These are phyloP conservation scores for Penicillium occitanis DNA, from an alignment of 2,329 filamentous ascomycete species.

Conservation along the genomic window DNA sequence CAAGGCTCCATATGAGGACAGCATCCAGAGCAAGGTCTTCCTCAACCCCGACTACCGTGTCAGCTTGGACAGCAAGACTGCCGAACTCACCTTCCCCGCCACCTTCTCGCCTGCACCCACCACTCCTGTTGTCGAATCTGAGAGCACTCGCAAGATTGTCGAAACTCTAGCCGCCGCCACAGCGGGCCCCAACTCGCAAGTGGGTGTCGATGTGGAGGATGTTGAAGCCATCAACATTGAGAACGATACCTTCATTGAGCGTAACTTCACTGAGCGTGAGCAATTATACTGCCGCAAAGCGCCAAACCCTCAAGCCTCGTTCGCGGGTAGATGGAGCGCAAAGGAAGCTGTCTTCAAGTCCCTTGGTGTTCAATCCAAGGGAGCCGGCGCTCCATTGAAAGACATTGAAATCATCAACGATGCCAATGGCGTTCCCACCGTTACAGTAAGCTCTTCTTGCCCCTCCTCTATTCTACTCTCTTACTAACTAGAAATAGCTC, in stretches of 20 bases:
- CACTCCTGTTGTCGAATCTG: conserved; percentile 44
- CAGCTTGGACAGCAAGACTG: conserved; percentile 78
- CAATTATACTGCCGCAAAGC: conserved; percentile 82
- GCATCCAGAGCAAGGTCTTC: conserved; percentile 82
- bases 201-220: conserved; percentile 92
- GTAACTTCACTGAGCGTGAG: conserved; percentile 87
- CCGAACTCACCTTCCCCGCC: conserved; percentile 70
- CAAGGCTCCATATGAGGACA: conserved; percentile 84
- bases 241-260: conserved; percentile 89
- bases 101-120: conserved; percentile 65
- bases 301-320: conserved; percentile 79
- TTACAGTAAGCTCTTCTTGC: conserved; percentile 66
- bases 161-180: conserved; percentile 71
- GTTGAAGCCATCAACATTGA: conserved; percentile 84
- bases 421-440: conserved; percentile 76
- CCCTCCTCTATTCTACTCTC: not conserved
- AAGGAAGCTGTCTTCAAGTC: conserved; percentile 99
- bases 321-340: conserved; percentile 92
- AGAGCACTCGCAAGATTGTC: conserved; percentile 71
- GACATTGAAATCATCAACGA: conserved; percentile 91
- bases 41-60: conserved; percentile 93
- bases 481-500: conserved; percentile 56
- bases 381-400: conserved; percentile 83
- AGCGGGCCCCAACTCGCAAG: conserved; percentile 65
- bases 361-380: conserved; percentile 79